Evolutionary conservation across 2,329 filamentous ascomycete genomes (phyloP).

Genomic region (Emergomyces orientalis): DNA sequence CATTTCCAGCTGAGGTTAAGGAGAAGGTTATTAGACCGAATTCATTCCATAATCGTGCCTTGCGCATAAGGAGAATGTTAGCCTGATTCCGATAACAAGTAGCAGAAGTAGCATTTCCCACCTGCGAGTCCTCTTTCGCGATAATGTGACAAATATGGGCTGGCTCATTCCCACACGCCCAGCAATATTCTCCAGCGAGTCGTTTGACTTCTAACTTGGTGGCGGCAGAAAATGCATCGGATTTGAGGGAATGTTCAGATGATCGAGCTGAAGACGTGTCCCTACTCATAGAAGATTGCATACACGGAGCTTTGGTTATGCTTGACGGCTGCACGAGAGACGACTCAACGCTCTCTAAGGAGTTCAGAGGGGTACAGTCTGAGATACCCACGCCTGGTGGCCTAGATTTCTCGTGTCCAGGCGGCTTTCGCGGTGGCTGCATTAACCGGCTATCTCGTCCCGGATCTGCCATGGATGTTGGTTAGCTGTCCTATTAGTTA

Average conservation of each 20-base stretch:
- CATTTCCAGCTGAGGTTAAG: constrained; percentile 1
- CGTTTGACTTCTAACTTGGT: constrained; percentile 2
- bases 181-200: neutral
- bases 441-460: neutral
- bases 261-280: neutral
- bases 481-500: neutral
- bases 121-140: constrained; percentile 1
- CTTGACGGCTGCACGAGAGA: constrained; percentile 1
- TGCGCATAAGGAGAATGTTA: neutral
- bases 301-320: neutral
- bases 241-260: neutral
- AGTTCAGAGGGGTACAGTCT: neutral
- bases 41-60: neutral
- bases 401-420: neutral
- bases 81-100: constrained; percentile 1
- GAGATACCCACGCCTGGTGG: neutral
- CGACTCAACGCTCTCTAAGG: neutral
- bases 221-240: neutral
- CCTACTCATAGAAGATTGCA: neutral
- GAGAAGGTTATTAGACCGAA: neutral
- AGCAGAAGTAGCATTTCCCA: neutral
- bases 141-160: constrained; percentile 1
- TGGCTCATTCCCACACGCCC: neutral
- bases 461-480: neutral
- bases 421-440: neutral